Conservation (phyloP, 208 protist genomes). For the Kentomonas sorsogonicus region DNA sequence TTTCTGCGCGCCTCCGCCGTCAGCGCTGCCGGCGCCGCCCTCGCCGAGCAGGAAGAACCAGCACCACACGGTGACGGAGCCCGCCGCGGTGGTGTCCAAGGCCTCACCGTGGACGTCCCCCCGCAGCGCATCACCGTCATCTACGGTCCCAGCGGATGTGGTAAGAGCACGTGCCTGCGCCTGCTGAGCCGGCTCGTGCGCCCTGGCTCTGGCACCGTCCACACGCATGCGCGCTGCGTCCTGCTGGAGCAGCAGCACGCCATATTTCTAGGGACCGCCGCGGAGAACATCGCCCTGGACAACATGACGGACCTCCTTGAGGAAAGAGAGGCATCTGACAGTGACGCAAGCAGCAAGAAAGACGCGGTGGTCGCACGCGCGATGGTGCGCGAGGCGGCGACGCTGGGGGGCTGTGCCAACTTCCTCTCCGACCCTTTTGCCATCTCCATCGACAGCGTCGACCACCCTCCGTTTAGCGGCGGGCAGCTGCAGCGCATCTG, state of each 20-base stretch:
- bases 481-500: conserved; percentile 78
- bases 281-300: conserved; percentile 68
- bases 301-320: conserved; percentile 16
- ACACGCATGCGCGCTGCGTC: conserved; percentile 34
- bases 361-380: background rate
- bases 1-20: conserved; percentile 30
- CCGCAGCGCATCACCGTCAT: conserved; percentile 57
- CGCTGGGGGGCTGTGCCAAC: conserved; percentile 31
- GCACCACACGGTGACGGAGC: background rate
- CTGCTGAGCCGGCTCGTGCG: conserved; percentile 49
- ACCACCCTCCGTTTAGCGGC: conserved; percentile 72
- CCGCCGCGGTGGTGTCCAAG: no score
- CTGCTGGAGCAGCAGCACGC: conserved; percentile 77
- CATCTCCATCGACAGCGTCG: conserved; percentile 55
- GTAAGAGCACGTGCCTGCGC: conserved; percentile 73
- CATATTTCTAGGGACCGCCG: conserved; percentile 65
- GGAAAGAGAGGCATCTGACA: background rate
- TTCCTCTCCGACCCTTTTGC: conserved; percentile 61
- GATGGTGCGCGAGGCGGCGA: conserved; percentile 24
- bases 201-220: conserved; percentile 38
- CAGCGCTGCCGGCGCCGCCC: background rate
- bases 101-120: conserved; percentile 14
- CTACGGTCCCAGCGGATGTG: conserved; percentile 68
- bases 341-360: background rate
- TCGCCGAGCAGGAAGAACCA: background rate